Evolutionary conservation across 768 basidiomycete genomes (phyloP), one percentile per base, ranked within the genome.

Genomic region (Collybia sordida): DNA sequence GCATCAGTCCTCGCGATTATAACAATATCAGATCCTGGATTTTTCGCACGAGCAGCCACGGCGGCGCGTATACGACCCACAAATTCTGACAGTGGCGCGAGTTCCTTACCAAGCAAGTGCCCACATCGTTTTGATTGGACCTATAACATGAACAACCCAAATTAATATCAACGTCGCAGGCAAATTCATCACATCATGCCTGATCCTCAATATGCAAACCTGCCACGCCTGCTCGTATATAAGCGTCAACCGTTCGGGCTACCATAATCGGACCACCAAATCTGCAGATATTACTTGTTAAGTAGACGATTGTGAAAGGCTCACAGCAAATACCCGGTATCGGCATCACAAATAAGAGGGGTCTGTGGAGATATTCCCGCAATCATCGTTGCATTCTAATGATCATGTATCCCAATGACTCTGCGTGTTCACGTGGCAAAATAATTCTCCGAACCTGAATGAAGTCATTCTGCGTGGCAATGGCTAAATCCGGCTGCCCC

Each of bases 121-220:
- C 80, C 79, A 58, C 80, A 82, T 8, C 70, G 76, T 59, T 82
- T 81, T 6, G 79, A 74, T 57, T 76, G 75, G 3, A 61, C 54
- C 62, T 63, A 36, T 15, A 12, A 9, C 17, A 15, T 42, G 11
- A 48, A 6, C 23, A n/a, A n/a, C n/a, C n/a, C n/a, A n/a, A n/a
- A n/a, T n/a, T n/a, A n/a, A n/a, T n/a, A n/a, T 17, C 4, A 6
- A n/a, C 7, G 3, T 8, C 27, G 8, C 5, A 23, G 6, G 24
- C 28, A 8, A n/a, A 17, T 1, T 9, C 11, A 24, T 7, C 22
- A 21, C 38, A 41, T 44, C 50, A 45, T 46, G 79, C 78, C 60
- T 81, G 80, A 59, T 81, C 80, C 62, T 82, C 80, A 39, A 82
- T 79, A 61, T 82, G 80, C 25, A 80, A 58, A 0, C 66, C 80